Conservation (phyloP, 306 rosid genomes). For the Vigna mungo region DNA sequence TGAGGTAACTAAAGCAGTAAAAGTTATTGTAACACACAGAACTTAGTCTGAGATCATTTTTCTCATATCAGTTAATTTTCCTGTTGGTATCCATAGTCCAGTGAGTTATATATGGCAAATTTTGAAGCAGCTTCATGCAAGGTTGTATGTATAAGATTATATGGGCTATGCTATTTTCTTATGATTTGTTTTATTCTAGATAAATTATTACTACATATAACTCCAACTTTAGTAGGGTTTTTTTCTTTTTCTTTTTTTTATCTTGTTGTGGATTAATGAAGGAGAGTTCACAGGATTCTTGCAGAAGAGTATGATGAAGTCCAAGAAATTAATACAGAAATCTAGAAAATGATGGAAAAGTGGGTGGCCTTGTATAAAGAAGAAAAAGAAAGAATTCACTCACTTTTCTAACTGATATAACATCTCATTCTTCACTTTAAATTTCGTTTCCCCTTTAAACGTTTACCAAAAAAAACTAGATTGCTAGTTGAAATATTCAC, state of each 20-base stretch:
- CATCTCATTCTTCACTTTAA: background rate
- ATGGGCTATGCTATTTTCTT: background rate
- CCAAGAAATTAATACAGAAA: background rate
- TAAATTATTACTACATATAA: background rate
- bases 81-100: background rate
- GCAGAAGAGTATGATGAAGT: background rate
- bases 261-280: slow-evolving; percentile 15
- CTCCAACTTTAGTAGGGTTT: background rate
- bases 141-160: background rate
- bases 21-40: background rate
- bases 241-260: background rate
- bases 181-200: background rate
- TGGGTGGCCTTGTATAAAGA: background rate
- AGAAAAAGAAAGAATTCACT: background rate
- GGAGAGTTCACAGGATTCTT: background rate
- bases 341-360: slow-evolving; percentile 11
- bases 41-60: background rate
- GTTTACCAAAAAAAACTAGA: background rate
- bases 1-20: too few relatives aligned
- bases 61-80: background rate
- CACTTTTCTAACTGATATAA: background rate
- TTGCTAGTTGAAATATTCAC: too few relatives aligned
- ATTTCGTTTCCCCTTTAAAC: background rate
- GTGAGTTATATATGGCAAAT: background rate
- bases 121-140: background rate